Conservation (phyloP, 129 eudicot species). For the Daucus carota region DNA sequence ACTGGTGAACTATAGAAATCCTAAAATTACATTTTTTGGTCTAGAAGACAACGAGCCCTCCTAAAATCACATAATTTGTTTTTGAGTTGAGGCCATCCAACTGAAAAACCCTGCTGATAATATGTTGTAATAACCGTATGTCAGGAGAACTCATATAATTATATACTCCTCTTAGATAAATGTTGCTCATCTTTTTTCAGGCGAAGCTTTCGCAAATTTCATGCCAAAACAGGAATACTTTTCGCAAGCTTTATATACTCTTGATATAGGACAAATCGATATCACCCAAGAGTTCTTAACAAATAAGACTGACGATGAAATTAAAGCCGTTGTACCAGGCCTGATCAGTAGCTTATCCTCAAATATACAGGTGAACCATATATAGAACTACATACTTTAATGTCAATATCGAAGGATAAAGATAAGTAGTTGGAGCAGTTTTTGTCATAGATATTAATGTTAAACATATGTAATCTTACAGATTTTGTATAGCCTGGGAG, state of each 20-base stretch:
- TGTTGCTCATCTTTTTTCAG: constrained; percentile 1
- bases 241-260: constrained; percentile 5
- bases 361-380: not conserved
- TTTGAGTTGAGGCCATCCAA: too few relatives aligned
- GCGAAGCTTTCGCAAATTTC: not conserved
- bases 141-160: too few relatives aligned
- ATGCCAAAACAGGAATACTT: not conserved
- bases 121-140: too few relatives aligned
- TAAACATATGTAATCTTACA: not conserved
- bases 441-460: not conserved
- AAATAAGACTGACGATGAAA: not conserved
- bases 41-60: too few relatives aligned
- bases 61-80: too few relatives aligned
- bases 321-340: not conserved
- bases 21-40: too few relatives aligned
- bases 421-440: too few relatives aligned
- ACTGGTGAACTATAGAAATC: too few relatives aligned
- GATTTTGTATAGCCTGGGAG: not conserved
- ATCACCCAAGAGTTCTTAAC: not conserved
- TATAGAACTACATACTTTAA: not conserved
- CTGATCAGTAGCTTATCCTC: not conserved
- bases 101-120: too few relatives aligned
- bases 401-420: too few relatives aligned
- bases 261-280: constrained; percentile 7
- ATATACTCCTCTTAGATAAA: too few relatives aligned